Conservation (phyloP, 345 rosid genomes). For the Populus pruinosa region DNA sequence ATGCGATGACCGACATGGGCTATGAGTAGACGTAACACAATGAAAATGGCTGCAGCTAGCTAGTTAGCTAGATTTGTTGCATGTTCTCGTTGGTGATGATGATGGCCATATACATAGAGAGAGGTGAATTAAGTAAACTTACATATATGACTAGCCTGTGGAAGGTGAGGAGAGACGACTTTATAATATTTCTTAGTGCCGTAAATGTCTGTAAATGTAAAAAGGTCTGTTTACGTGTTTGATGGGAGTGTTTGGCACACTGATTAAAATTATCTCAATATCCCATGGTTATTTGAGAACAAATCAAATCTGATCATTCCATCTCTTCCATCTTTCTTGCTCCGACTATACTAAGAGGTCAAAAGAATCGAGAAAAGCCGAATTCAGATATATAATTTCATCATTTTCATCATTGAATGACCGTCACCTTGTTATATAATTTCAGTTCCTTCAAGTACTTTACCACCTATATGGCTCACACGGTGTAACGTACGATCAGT, state of each 20-base stretch:
- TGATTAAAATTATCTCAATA: background rate
- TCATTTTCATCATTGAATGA: no score
- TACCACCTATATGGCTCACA: background rate
- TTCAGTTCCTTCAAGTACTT: background rate
- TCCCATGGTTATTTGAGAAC: no score
- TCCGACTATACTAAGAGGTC: no score
- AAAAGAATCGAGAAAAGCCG: no score
- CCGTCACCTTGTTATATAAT: background rate
- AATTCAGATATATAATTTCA: no score
- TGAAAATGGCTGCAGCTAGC: background rate
- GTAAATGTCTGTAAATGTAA: background rate
- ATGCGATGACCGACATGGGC: background rate
- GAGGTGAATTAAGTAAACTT: background rate
- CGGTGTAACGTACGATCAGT: background rate
- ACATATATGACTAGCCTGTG: background rate
- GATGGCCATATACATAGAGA: background rate
- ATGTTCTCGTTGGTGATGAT: background rate
- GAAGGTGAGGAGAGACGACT: background rate
- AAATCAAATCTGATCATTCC: no score
- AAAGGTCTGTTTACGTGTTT: background rate
- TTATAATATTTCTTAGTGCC: background rate
- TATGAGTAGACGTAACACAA: slow-evolving; percentile 4
- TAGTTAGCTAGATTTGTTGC: background rate
- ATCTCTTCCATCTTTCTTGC: no score
- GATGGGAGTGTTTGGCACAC: background rate